These are phyloP conservation scores for Leptographium flavum DNA, from an alignment of 2,329 filamentous ascomycete genomes.

Conservation along the genomic window DNA sequence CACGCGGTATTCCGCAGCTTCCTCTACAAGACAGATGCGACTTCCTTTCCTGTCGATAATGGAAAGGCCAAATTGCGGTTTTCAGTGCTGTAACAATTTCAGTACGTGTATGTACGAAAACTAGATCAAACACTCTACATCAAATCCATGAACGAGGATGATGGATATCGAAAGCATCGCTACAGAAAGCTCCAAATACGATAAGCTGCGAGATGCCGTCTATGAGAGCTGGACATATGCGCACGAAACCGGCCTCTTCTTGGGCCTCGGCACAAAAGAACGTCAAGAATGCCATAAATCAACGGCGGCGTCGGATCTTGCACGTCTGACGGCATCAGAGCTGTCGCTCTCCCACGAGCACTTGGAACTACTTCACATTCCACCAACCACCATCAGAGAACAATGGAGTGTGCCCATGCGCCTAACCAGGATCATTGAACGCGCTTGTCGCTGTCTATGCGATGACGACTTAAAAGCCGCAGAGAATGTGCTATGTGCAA, in stretches of 20 bases:
- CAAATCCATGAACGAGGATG: too few species aligned
- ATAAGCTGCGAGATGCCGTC: neutral
- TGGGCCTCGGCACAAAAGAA: conserved; percentile 2
- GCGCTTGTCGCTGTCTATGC: neutral
- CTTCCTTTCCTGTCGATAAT: neutral
- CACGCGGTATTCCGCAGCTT: neutral
- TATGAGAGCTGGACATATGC: conserved; percentile 3
- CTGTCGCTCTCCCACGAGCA: neutral
- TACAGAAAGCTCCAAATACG: neutral
- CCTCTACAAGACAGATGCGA: neutral
- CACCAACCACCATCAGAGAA: conserved; percentile 1
- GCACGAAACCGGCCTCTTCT: conserved; percentile 2
- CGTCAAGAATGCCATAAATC: conserved; percentile 2
- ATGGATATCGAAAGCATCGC: neutral
- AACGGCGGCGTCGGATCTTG: neutral
- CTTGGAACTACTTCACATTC: conserved; percentile 1
- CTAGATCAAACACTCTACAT: too few species aligned
- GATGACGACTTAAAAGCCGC: neutral
- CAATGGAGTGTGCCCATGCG: conserved; percentile 4
- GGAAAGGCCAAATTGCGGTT: neutral
- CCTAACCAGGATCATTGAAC: conserved; percentile 1
- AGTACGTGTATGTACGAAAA: too few species aligned
- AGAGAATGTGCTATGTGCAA: neutral
- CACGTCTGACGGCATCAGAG: neutral
- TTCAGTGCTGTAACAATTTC: too few species aligned